phyloP scores from a whole-genome alignment of 2,329 filamentous ascomycete species.

The Aspergillus costaricaensis region DNA sequence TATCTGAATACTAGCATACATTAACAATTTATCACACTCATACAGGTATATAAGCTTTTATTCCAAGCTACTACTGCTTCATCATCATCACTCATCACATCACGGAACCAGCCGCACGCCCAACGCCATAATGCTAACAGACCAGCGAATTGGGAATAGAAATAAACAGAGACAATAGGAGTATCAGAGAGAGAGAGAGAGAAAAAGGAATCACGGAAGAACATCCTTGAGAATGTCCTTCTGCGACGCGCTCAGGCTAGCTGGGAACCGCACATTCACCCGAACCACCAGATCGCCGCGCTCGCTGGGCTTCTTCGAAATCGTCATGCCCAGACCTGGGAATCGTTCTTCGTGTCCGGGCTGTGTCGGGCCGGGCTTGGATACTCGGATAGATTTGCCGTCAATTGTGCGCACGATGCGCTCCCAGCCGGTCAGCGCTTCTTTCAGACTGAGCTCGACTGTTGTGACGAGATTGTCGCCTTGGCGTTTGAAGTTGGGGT shows the following conservation, averaged over 20 bases:
- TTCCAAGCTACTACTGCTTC: not conserved
- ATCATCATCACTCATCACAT: constrained; percentile 9
- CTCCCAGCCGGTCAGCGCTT: constrained; percentile 91
- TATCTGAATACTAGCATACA: too few relatives aligned
- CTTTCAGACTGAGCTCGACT: constrained; percentile 83
- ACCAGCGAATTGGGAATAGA: not conserved
- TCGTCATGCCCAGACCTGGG: constrained; percentile 88
- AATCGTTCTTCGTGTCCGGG: constrained; percentile 80
- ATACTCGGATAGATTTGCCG: constrained; percentile 76
- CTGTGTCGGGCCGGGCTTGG: constrained; percentile 80
- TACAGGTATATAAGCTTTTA: not conserved
- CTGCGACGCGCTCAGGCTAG: constrained; percentile 71
- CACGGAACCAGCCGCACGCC: constrained; percentile 17
- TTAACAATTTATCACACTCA: not conserved
- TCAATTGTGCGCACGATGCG: constrained; percentile 93
- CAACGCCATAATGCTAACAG: constrained; percentile 30
- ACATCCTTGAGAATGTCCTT: constrained; percentile 81
- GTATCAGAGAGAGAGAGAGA: not conserved
- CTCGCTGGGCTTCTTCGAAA: constrained; percentile 82
- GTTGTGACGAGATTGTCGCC: constrained; percentile 82
- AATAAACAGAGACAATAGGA: constrained; percentile 9
- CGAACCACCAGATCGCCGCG: constrained; percentile 86
- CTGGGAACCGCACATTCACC: constrained; percentile 92
- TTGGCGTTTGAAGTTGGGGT: constrained; percentile 80
- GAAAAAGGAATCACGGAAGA: constrained; percentile 49